A percentile compares a stretch with the other conserved stretches of the same genome.
Evolutionary conservation across 768 basidiomycete genomes (phyloP).

Genomic region (Rhodotorula sphaerocarpa): DNA sequence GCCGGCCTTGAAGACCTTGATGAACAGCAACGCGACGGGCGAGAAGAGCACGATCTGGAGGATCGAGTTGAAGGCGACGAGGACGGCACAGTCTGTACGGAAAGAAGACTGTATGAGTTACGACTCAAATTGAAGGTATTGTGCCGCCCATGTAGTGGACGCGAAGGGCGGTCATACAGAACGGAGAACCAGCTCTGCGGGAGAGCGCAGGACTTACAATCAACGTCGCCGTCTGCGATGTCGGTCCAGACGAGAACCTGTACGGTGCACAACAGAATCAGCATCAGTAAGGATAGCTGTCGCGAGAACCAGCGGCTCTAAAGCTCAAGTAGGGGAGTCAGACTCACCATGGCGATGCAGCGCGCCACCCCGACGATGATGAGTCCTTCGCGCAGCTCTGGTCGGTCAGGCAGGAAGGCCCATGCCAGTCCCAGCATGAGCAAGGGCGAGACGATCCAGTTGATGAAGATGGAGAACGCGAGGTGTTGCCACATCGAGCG

Average conservation of each 20-base stretch:
- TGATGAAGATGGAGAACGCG: conserved; percentile 55
- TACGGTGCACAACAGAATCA: too few relatives aligned
- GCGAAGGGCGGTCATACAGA: too few relatives aligned
- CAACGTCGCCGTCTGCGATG: conserved; percentile 57
- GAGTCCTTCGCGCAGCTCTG: conserved; percentile 67
- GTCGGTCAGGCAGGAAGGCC: conserved; percentile 67
- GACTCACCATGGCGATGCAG: conserved; percentile 52
- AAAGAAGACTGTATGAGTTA: too few relatives aligned
- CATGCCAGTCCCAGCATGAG: conserved; percentile 78
- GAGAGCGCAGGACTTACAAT: background rate
- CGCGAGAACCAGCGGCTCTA: too few relatives aligned
- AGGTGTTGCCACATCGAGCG: conserved; percentile 60
- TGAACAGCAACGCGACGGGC: conserved; percentile 63
- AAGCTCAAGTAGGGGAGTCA: too few relatives aligned
- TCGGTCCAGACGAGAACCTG: conserved; percentile 79
- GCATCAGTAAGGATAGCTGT: too few relatives aligned
- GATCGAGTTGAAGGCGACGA: conserved; percentile 70
- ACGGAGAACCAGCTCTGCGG: too few relatives aligned
- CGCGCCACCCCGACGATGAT: conserved; percentile 72
- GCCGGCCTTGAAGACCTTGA: conserved; percentile 58
- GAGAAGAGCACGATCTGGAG: conserved; percentile 70
- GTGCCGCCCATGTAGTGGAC: too few relatives aligned
- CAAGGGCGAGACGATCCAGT: conserved; percentile 70
- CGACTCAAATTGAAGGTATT: too few relatives aligned
- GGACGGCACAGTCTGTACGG: conserved; percentile 59